phyloP scores from a whole-genome alignment of 2,329 filamentous ascomycete species.

The Cladosporium sp. region DNA sequence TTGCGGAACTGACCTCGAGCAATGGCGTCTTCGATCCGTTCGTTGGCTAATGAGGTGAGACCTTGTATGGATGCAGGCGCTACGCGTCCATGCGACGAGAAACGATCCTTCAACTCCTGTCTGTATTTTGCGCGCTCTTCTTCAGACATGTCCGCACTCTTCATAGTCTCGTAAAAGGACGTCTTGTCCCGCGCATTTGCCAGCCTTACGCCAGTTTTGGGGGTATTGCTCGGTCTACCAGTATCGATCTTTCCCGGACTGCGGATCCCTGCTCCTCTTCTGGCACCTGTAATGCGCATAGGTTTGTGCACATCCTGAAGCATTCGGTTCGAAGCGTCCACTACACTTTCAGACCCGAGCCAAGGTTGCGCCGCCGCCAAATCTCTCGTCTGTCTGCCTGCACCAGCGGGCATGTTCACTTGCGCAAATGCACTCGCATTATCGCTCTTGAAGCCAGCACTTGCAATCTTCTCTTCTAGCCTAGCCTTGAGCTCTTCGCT shows the following conservation, averaged over 20 bases:
- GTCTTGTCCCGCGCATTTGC: slow-evolving; percentile 58
- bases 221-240: slow-evolving; percentile 34
- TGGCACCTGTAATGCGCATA: slow-evolving; percentile 33
- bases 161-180: slow-evolving; percentile 50
- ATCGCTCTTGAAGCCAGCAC: slow-evolving; percentile 51
- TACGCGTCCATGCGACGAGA: slow-evolving; percentile 68
- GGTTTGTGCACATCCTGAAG: slow-evolving; percentile 60
- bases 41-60: slow-evolving; percentile 77
- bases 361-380: slow-evolving; percentile 67
- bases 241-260: slow-evolving; percentile 42
- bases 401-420: slow-evolving; percentile 53
- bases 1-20: slow-evolving; percentile 84
- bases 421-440: slow-evolving; percentile 52
- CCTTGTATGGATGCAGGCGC: slow-evolving; percentile 70
- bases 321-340: slow-evolving; percentile 79
- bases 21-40: slow-evolving; percentile 91
- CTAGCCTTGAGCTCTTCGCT: slow-evolving; percentile 56
- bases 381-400: slow-evolving; percentile 64
- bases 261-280: slow-evolving; percentile 25
- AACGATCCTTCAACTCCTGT: slow-evolving; percentile 74
- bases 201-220: slow-evolving; percentile 46
- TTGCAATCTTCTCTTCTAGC: slow-evolving; percentile 56
- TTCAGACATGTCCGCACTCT: slow-evolving; percentile 58
- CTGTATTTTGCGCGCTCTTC: slow-evolving; percentile 69
- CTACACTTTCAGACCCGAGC: slow-evolving; percentile 70